Base-by-base conservation (phyloP, 1,284 basidiomycete species). In the Apiotrichum porosum region DNA sequence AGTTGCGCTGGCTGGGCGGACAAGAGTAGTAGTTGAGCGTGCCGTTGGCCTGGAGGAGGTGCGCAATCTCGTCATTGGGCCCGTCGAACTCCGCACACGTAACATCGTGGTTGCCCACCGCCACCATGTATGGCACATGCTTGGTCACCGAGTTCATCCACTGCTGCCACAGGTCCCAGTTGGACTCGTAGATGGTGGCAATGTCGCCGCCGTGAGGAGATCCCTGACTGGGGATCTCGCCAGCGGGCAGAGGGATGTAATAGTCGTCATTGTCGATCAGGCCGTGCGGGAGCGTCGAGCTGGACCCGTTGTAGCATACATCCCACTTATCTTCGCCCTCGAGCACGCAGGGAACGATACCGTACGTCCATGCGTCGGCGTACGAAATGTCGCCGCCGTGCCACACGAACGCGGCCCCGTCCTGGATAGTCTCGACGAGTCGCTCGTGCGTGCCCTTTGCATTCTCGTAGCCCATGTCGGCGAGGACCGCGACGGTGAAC, bases 381-480 rank as follows among this genome's bases (percentile, higher is more conserved):
- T 72, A 73, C 8, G 64, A 65, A 50, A 71, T 63, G 50, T 73
- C 71, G 15, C 69, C 71, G 4, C 68, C 60, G 47, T 61, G 63
- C 55, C 57, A 62, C 17, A 55, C 60, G 33, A 68, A 66, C 9
- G 50, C 45, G 10, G 56, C 38, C n/a, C 58, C 59, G 15, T 61
- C 54, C 17, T 54, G 47, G 10, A 64, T 58, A 2, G 57, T 54
- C 15, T 60, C 46, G 21, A 56, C 26, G 4, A 66, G 54, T 19
- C 57, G 58, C 33, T 55, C 57, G 19, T 66, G 62, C 37, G 68
- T 66, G 9, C 68, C 70, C 34, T 56, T 52, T 4, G 62, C 61
- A 42, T 71, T 68, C 18, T 65, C 69, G 51, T 70, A 68, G 8
- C 69, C 69, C 68, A 72, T 70, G 48, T 72, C 70, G 44, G 61